Conservation (phyloP, 345 rosid species). For the Citrus hindsii region DNA sequence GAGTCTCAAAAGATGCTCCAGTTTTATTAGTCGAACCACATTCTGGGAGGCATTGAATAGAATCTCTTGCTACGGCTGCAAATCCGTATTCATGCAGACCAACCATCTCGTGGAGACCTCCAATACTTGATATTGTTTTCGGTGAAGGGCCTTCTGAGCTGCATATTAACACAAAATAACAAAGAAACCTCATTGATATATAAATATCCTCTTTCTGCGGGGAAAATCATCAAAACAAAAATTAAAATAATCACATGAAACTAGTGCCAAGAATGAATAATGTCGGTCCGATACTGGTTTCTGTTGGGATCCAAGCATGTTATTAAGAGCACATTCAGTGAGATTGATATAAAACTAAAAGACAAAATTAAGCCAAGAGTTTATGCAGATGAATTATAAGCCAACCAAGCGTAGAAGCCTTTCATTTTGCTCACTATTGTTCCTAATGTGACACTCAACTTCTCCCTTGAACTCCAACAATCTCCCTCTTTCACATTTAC, state of each 20-base stretch:
- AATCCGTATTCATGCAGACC: constrained; percentile 47
- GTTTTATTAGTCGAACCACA: constrained; percentile 36
- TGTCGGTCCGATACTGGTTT: not conserved
- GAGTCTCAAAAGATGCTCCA: constrained; percentile 77
- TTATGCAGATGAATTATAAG: not conserved
- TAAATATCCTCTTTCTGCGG: not conserved
- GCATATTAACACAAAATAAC: not conserved
- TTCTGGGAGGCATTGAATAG: constrained; percentile 68
- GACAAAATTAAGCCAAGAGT: not conserved
- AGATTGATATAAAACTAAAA: not conserved
- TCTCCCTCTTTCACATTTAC: not conserved
- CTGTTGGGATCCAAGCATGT: not conserved
- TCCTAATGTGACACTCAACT: not conserved
- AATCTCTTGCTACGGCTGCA: constrained; percentile 61
- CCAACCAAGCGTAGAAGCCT: not conserved
- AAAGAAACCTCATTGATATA: not conserved
- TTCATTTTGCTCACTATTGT: not conserved
- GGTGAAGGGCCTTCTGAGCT: constrained; percentile 54
- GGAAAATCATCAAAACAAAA: not conserved
- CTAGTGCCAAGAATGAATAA: not conserved
- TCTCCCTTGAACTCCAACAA: not conserved
- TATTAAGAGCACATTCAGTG: not conserved
- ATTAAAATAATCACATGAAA: not conserved
- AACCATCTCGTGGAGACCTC: constrained; percentile 56
- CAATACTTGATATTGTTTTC: constrained; percentile 49